Evolutionary conservation across 108 stramenopile genomes (phyloP).

Genomic region (Fragilaria radians): DNA sequence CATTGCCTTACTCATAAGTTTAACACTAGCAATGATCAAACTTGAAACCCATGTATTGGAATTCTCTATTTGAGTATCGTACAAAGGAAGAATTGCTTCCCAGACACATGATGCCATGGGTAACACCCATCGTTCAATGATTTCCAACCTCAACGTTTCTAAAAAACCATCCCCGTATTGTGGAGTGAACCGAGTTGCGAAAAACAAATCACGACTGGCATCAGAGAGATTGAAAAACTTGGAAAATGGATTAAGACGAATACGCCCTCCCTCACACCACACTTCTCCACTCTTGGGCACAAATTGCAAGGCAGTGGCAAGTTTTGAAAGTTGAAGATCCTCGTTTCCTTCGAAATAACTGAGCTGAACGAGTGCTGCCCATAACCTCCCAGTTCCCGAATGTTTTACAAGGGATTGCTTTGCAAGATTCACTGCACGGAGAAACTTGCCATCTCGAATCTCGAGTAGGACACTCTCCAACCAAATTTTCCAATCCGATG

Average conservation of each 20-base stretch:
- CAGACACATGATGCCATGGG: conserved; percentile 45
- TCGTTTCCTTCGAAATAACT: conserved; percentile 71
- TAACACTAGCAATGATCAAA: neutral
- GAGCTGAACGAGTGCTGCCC: conserved; percentile 94
- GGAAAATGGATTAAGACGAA: conserved; percentile 80
- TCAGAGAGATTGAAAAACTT: conserved; percentile 73
- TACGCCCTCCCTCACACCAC: conserved; percentile 93
- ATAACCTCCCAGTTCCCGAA: conserved; percentile 92
- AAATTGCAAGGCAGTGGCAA: conserved; percentile 79
- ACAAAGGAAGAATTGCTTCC: conserved; percentile 18
- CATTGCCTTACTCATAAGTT: no score
- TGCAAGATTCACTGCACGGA: conserved; percentile 63
- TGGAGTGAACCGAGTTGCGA: conserved; percentile 96
- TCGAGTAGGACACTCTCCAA: conserved; percentile 90
- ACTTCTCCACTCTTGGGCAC: conserved; percentile 98
- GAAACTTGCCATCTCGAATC: conserved; percentile 55
- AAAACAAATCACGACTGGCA: conserved; percentile 75
- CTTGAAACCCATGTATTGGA: neutral
- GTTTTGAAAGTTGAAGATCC: conserved; percentile 54
- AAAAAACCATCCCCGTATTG: conserved; percentile 96
- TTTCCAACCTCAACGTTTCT: conserved; percentile 65
- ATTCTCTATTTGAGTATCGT: neutral
- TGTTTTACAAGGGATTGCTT: conserved; percentile 76
- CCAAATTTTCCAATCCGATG: conserved; percentile 95
- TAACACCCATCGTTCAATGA: conserved; percentile 61